Conservation (phyloP, 768 basidiomycete species). For the Russula virescens region DNA sequence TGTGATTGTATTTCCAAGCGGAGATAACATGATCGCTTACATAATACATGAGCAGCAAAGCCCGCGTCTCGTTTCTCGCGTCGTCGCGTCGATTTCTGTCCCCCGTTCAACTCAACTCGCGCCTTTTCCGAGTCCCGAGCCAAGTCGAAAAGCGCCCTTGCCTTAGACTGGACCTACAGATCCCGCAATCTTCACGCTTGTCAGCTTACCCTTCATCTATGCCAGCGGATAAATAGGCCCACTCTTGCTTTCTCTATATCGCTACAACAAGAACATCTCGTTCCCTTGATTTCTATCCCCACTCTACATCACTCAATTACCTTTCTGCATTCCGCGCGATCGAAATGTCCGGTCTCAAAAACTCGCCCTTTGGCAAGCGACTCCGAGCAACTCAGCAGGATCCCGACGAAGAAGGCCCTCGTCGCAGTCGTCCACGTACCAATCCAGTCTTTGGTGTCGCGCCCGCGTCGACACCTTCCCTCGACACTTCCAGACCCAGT, state of each 20-base stretch:
- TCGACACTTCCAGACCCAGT: conserved; percentile 46
- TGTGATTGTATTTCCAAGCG: background rate
- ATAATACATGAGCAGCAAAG: conserved; percentile 13
- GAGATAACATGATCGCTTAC: conserved; percentile 11
- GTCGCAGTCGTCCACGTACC: conserved; percentile 46
- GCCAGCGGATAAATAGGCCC: conserved; percentile 13
- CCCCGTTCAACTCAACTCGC: background rate
- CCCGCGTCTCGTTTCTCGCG: conserved; percentile 17
- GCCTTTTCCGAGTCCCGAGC: background rate
- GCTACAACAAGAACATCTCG: conserved; percentile 6
- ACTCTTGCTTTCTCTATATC: conserved; percentile 17
- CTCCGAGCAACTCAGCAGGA: conserved; percentile 68
- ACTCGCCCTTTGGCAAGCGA: conserved; percentile 79
- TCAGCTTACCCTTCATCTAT: conserved; percentile 9
- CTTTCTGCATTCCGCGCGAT: conserved; percentile 7
- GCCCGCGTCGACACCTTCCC: conserved; percentile 47
- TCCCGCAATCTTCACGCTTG: background rate
- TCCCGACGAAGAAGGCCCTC: conserved; percentile 47
- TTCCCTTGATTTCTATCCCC: conserved; percentile 23
- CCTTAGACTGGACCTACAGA: background rate
- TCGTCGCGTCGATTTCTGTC: conserved; percentile 17
- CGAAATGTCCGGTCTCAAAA: conserved; percentile 70
- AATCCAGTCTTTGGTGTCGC: conserved; percentile 50
- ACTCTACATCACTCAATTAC: conserved; percentile 21
- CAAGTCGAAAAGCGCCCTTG: background rate